Conservation (phyloP, 176 grass and related monocot genomes). For the Rhipidocladum racemiflorum region DNA sequence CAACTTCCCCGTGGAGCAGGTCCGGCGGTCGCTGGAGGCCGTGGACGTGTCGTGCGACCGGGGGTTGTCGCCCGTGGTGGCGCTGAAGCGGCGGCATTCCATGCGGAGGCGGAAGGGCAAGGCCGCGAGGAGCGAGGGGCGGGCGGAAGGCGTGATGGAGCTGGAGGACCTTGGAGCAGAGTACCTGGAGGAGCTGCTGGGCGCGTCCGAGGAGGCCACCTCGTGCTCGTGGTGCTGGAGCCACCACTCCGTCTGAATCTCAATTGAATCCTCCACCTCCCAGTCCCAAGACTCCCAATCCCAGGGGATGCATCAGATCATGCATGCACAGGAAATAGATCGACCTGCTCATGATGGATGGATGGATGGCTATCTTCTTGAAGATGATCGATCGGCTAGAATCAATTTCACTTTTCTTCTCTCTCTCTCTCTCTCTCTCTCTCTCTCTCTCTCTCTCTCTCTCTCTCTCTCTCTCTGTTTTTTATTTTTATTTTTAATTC, state of each 20-base stretch:
- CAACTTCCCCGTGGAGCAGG: slow-evolving; percentile 61
- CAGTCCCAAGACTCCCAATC: not conserved
- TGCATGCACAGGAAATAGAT: not conserved
- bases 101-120: slow-evolving; percentile 30
- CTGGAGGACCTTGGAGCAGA: slow-evolving; percentile 61
- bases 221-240: not conserved
- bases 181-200: slow-evolving; percentile 60
- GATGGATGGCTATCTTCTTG: no score
- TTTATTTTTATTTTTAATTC: not conserved
- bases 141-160: slow-evolving; percentile 35
- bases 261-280: no score
- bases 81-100: slow-evolving; percentile 54
- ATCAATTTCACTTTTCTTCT: not conserved
- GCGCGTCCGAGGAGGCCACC: not conserved
- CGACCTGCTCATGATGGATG: not conserved
- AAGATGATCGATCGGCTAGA: not conserved
- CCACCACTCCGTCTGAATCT: slow-evolving; percentile 37
- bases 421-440: no score
- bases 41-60: not conserved
- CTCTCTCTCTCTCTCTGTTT: no score
- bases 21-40: slow-evolving; percentile 40
- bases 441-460: no score
- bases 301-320: not conserved
- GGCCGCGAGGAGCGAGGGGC: not conserved
- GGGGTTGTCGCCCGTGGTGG: slow-evolving; percentile 48